Evolutionary conservation across 2,329 filamentous ascomycete species (phyloP).

Genomic region (Aspergillus eucalypticola): DNA sequence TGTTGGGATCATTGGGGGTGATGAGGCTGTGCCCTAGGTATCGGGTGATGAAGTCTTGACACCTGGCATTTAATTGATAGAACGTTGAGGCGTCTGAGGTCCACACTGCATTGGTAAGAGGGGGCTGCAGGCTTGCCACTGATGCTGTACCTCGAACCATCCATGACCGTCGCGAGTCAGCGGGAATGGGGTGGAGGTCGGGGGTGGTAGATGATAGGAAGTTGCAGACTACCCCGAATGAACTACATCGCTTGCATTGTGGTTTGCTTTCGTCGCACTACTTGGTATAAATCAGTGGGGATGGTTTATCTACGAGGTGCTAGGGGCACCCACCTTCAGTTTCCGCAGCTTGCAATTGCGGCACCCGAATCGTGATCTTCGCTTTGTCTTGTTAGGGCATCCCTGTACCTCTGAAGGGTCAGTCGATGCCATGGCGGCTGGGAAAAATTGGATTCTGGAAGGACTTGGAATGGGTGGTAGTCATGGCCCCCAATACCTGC

Average conservation of each 20-base stretch:
- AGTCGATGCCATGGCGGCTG: constrained; percentile 5
- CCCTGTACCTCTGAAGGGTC: background rate
- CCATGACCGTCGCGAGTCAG: constrained; percentile 23
- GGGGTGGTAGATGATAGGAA: constrained; percentile 35
- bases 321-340: constrained; percentile 44
- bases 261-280: constrained; percentile 53
- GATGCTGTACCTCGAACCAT: constrained; percentile 19
- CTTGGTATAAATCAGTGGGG: background rate
- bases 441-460: background rate
- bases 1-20: constrained; percentile 40
- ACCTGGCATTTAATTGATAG: constrained; percentile 42
- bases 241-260: constrained; percentile 45
- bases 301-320: background rate
- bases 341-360: constrained; percentile 56
- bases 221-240: constrained; percentile 51
- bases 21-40: constrained; percentile 44
- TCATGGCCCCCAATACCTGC: background rate
- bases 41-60: constrained; percentile 46
- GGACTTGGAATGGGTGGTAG: background rate
- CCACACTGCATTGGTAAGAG: constrained; percentile 39
- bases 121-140: constrained; percentile 19
- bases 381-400: background rate
- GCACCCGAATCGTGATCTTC: constrained; percentile 51
- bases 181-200: constrained; percentile 41
- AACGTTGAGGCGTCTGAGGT: constrained; percentile 32